A percentile compares a stretch with the other conserved stretches of the same genome.
phyloP scores from a whole-genome alignment of 768 basidiomycete genomes.

The Macrolepiota albuminosa region DNA sequence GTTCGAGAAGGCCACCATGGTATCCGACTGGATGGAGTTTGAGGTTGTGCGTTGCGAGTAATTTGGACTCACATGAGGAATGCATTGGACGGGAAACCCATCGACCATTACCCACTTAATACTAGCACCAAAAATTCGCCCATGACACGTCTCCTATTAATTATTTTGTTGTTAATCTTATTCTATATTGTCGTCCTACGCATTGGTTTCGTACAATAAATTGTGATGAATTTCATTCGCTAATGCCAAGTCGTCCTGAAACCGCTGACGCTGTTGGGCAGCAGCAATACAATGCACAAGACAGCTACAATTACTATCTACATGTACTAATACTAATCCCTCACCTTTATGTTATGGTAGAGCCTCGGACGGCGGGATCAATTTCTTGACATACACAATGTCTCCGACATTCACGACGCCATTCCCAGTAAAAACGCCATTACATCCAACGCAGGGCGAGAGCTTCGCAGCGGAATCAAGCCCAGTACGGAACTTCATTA shows the following conservation, averaged over 20 bases:
- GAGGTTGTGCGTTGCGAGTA: neutral
- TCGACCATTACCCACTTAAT: neutral
- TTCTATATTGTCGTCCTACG: neutral
- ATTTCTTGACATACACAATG: conserved; percentile 43
- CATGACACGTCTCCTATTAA: neutral
- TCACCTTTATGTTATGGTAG: too few relatives aligned
- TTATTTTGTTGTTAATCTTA: neutral
- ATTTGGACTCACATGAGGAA: neutral
- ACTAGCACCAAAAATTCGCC: neutral
- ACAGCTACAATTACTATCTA: neutral
- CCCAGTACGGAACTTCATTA: conserved; percentile 69
- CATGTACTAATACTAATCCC: too few relatives aligned
- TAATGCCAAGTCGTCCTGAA: neutral
- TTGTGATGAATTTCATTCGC: neutral
- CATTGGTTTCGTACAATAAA: neutral
- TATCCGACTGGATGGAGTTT: neutral
- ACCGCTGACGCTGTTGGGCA: neutral
- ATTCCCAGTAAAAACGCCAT: conserved; percentile 45
- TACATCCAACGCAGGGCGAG: conserved; percentile 65
- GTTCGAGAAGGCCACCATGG: neutral
- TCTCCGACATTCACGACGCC: conserved; percentile 65
- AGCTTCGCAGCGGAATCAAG: conserved; percentile 43
- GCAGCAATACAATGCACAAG: neutral
- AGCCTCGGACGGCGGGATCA: conserved; percentile 10
- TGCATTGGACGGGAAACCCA: neutral